Evolutionary conservation across 164 flowering plant genomes (phyloP), one percentile per base, ranked within the genome.

Genomic region (Platanus orientalis): DNA sequence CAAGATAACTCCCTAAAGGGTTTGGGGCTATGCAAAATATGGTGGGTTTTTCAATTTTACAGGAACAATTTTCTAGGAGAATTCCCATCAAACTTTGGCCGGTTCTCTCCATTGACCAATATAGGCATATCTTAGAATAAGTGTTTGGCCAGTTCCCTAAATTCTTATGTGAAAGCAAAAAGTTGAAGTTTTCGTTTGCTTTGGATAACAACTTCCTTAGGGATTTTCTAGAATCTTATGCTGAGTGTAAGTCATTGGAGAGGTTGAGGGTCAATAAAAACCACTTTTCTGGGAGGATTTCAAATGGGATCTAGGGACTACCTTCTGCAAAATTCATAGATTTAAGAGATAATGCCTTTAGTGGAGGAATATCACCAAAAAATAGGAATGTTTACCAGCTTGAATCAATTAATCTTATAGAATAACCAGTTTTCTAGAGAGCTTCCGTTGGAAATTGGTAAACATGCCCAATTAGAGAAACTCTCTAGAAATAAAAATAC

Each of bases 81-180:
- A 25, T 81, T 94, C 39, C 97, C 99, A 0, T 72, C 67, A 13
- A 84, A 88, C 63, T 66, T 94, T 40, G 99, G 97, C 54, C 65
- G 88, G 21, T 88, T 76, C 59, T 85, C 99, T 0, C 89, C 87
- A 0, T 60, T 94, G 62, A 52, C 54, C 20, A 80, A 78, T 27
- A 54, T 94, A 7, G 99, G 92, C 79, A 84, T 94, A 69, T 94
- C 99, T 1, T 97, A 94, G 64, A 94, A 94, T 68, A 68, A 76
- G 32, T 92, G 92, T 47, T 78, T 0, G 99, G 99, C 51, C 57
- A 24, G 1, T 88, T 94, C 40, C 99, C 97, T 0, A 68, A 68
- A 42, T 86, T 73, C 83, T 73, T 94, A 62, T 94, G 99, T 66
- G 75, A 75, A 55, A 77, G 59, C 51, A 70, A 69, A 27, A 76